phyloP scores from a whole-genome alignment of 2,329 filamentous ascomycete genomes.

The Cercospora citrullina region DNA sequence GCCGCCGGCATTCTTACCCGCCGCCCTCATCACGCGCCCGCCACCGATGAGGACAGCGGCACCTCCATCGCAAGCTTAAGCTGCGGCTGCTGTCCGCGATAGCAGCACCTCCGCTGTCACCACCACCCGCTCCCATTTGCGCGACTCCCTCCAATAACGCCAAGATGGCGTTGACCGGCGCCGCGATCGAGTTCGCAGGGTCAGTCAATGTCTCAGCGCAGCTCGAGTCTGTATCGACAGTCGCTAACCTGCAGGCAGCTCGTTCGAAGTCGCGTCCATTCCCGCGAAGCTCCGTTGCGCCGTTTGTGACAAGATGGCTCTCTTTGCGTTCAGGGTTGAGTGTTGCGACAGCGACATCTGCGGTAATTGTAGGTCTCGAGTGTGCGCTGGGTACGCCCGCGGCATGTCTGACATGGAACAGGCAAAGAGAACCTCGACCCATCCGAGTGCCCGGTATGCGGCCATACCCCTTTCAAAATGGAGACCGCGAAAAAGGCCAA shows the following conservation, averaged over 20 bases:
- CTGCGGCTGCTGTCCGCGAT: constrained; percentile 17
- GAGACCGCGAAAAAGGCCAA: constrained; percentile 89
- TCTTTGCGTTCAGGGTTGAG: constrained; percentile 86
- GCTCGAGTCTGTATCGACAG: background rate
- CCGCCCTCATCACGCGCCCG: background rate
- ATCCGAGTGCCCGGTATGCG: constrained; percentile 76
- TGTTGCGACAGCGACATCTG: constrained; percentile 97
- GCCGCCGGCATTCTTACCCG: background rate
- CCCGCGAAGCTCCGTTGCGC: constrained; percentile 96
- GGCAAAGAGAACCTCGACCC: constrained; percentile 67
- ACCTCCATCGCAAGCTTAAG: constrained; percentile 17
- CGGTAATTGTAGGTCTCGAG: constrained; percentile 68
- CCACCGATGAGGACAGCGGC: constrained; percentile 20
- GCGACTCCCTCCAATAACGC: constrained; percentile 8
- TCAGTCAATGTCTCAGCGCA: constrained; percentile 4
- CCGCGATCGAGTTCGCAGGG: constrained; percentile 23
- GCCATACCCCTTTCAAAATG: constrained; percentile 81
- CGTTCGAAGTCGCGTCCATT: constrained; percentile 77
- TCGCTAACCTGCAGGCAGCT: constrained; percentile 52
- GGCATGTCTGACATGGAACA: constrained; percentile 40
- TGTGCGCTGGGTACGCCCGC: constrained; percentile 21
- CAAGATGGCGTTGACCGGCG: constrained; percentile 13
- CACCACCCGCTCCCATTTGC: background rate
- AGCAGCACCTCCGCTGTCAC: constrained; percentile 14
- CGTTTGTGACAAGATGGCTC: constrained; percentile 84